These are phyloP conservation scores for Macaranga tanarius DNA, from an alignment of 441 rosid genomes.

Conservation along the genomic window DNA sequence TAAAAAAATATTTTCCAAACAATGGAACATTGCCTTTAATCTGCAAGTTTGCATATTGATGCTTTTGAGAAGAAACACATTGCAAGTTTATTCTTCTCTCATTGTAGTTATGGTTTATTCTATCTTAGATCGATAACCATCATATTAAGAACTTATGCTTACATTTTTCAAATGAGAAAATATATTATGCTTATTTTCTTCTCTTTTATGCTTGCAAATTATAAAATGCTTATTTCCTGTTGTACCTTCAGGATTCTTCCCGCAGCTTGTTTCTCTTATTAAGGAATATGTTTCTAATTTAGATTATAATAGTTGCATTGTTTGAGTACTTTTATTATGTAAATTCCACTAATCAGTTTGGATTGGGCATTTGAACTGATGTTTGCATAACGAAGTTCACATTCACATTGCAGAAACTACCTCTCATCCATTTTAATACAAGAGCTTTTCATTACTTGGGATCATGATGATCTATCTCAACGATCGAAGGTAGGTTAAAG, in stretches of 20 bases:
- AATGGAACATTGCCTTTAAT: background rate
- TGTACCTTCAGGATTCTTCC: background rate
- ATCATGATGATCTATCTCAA: slow-evolving; percentile 95
- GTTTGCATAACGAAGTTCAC: slow-evolving; percentile 28
- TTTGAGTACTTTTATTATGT: background rate
- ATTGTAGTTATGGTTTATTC: background rate
- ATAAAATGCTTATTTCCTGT: background rate
- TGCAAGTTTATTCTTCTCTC: background rate
- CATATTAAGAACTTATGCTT: background rate
- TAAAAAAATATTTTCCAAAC: background rate
- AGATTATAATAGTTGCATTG: slow-evolving; percentile 4
- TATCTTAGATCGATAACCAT: background rate
- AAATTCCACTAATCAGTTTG: background rate
- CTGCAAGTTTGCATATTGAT: background rate
- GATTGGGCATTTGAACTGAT: slow-evolving; percentile 9
- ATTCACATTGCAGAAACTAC: slow-evolving; percentile 79
- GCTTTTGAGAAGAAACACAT: background rate
- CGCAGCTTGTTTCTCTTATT: background rate
- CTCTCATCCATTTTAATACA: slow-evolving; percentile 94
- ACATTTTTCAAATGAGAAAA: background rate
- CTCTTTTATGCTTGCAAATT: background rate
- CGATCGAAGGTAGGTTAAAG: slow-evolving; percentile 68
- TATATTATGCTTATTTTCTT: background rate
- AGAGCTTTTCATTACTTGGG: slow-evolving; percentile 97
- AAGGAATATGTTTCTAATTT: background rate